Evolutionary conservation across 371 early-diverging fungal genomes (phyloP), one percentile per base, ranked within the genome.

Genomic region (Zychaea mexicana): DNA sequence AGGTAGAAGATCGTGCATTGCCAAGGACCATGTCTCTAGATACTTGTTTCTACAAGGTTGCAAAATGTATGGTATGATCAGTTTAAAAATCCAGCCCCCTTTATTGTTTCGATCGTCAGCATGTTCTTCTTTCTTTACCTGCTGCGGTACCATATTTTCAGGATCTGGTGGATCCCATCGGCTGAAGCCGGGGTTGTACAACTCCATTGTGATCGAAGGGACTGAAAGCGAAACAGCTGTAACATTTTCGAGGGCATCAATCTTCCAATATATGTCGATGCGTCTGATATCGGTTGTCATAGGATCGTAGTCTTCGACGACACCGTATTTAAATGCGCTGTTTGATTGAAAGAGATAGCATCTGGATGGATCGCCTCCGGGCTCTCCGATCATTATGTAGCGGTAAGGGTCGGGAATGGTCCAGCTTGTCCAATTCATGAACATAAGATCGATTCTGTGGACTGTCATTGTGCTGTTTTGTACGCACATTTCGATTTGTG

Each of bases 181-280:
- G 30, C 26, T 72, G 39, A 79, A 79, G 0, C 49, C 4, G 0
- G 72, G 72, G 27, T 67, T 53, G 33, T 76, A 79, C 1, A 79
- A 52, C 39, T 76, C 69, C 26, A 79, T 45, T 1, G 72, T 63
- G 10, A 79, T 59, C 1, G 79, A 70, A 8, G 79, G 79, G 19
- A 70, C 27, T 2, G 73, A 61, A 21, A 71, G n/a, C 6, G 69
- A 63, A 5, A 66, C 60, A 13, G 39, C 28, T 2, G 68, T 60
- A 3, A 68, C 21, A 24, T 71, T 74, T 0, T 15, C 10, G 6
- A 73, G 21, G 33, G 49, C 55, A 55, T 77, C 71, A 13, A 75
- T 65, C 12, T 61, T 45, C 80, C 80, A 79, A 33, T 79, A 79
- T 33, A 79, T 64, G 36, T 79, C 80, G 7, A 79, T 32, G 42